These are phyloP conservation scores for Tetrahymena borealis DNA, from an alignment of 73 alveolate species.

Conservation along the genomic window DNA sequence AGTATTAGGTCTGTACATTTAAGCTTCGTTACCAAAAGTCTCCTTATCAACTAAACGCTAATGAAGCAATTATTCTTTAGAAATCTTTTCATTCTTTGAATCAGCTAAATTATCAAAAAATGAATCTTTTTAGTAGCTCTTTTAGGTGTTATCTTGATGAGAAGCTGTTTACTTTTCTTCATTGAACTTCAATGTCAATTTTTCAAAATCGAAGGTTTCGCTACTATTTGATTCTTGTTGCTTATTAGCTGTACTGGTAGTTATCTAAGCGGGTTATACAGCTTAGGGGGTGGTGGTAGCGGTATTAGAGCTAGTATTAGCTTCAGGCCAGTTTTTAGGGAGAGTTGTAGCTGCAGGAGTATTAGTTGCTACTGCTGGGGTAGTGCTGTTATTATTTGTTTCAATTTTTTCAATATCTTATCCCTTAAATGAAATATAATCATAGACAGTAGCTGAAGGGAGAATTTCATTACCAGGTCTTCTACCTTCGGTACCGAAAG, in stretches of 20 bases:
- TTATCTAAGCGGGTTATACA: too few species aligned
- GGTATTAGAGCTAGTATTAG: too few species aligned
- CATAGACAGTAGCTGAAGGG: slow-evolving; percentile 5
- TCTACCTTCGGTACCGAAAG: slow-evolving; percentile 47
- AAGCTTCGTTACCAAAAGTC: not conserved
- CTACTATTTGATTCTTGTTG: not conserved
- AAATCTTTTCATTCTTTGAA: not conserved
- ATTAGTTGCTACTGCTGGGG: not conserved
- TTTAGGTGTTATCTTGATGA: not conserved
- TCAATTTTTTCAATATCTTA: not conserved
- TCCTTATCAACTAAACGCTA: not conserved
- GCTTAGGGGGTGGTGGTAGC: not conserved
- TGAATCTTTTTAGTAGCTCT: not conserved
- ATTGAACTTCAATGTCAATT: not conserved
- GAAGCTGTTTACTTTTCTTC: not conserved
- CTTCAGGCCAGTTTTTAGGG: too few species aligned
- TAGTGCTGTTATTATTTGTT: not conserved
- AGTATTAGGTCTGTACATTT: not conserved
- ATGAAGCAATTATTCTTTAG: not conserved
- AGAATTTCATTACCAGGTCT: slow-evolving; percentile 43
- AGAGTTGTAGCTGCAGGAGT: not conserved
- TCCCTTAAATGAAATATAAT: not conserved
- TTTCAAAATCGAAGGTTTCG: not conserved
- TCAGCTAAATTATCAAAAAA: not conserved
- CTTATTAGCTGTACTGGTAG: not conserved